Evolutionary conservation across 2,329 filamentous ascomycete genomes (phyloP), one percentile per base, ranked within the genome.

Genomic region (Trichothecium roseum): DNA sequence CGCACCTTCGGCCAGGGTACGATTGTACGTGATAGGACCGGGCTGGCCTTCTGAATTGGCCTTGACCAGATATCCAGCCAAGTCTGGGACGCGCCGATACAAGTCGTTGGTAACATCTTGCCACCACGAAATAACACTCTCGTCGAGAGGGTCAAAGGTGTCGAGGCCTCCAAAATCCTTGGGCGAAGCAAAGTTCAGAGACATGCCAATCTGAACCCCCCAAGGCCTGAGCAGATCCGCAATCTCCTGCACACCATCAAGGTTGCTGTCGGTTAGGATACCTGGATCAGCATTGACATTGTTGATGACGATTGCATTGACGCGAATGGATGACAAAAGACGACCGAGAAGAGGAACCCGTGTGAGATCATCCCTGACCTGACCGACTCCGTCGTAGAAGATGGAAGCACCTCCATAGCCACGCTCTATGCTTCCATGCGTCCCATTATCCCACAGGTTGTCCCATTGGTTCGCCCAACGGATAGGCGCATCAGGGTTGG

Each of bases 401-500:
- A 84, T 79, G 1, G 78, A 84, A 0, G 64, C 57, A 0, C 81
- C 80, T 4, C 66, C 79, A 44, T 80, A 84, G 14, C 80, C 80
- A 36, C 79, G 63, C 51, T 84, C 80, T 30, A 84, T 75, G 28
- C 66, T 74, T 10, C 78, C 55, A 14, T 52, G 49, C 1, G 49
- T 51, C 5, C 47, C 47, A 16, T 45, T 45, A 39, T 79, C 69
- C n/a, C 49, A 45, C 51, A 84, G 60, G 43, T 84, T 83, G 49
- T 84, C 78, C 80, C 80, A 84, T 43, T 84, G 71, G 47, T 84
- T 84, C 1, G 74, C 69, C 80, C 79, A 84, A 42, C 80, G 67
- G 29, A 84, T 69, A 0, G 71, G 71, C 0, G 70, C 74, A 38
- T 67, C 63, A 0, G 78, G 77, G 42, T 70, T 80, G 8, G 65